Conservation (phyloP, 108 stramenopile genomes). For the Fistulifera solaris region DNA sequence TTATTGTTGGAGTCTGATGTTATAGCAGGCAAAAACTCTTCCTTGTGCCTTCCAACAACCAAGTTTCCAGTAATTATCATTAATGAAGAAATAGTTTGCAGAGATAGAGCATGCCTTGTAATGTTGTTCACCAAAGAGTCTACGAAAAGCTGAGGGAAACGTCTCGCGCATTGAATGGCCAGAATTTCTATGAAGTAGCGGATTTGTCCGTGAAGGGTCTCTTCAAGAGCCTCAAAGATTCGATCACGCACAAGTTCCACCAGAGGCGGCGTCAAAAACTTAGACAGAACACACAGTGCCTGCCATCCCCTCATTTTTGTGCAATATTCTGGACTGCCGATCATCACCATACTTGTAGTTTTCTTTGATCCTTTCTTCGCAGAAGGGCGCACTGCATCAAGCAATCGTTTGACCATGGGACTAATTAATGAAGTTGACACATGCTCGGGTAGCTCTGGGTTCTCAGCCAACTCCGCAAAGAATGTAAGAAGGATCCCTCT, state of each 20-base stretch:
- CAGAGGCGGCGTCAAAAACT: conserved; percentile 61
- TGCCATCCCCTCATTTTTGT: conserved; percentile 70
- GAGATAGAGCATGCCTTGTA: conserved; percentile 42
- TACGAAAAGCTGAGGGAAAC: conserved; percentile 48
- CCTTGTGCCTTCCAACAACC: conserved; percentile 51
- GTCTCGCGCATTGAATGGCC: conserved; percentile 57
- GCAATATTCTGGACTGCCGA: conserved; percentile 55
- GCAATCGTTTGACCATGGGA: too few relatives aligned
- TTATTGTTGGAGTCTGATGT: conserved; percentile 10
- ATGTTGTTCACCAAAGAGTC: conserved; percentile 41
- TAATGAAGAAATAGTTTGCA: conserved; percentile 63
- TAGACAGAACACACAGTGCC: conserved; percentile 58
- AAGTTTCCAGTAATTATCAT: conserved; percentile 78
- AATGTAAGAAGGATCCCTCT: conserved; percentile 65
- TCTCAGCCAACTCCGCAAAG: conserved; percentile 49
- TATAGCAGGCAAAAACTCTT: conserved; percentile 38
- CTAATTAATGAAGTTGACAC: too few relatives aligned
- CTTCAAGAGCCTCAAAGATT: conserved; percentile 41
- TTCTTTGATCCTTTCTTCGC: too few relatives aligned
- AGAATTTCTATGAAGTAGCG: conserved; percentile 81
- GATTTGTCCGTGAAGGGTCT: conserved; percentile 64
- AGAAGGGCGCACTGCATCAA: too few relatives aligned
- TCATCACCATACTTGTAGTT: too few relatives aligned
- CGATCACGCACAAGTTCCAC: conserved; percentile 38
- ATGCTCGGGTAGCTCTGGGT: too few relatives aligned